Percentiles rank a stretch among this genome's conserved stretches.
Conservation (phyloP, 345 rosid genomes). For the Sapria himalayana region DNA sequence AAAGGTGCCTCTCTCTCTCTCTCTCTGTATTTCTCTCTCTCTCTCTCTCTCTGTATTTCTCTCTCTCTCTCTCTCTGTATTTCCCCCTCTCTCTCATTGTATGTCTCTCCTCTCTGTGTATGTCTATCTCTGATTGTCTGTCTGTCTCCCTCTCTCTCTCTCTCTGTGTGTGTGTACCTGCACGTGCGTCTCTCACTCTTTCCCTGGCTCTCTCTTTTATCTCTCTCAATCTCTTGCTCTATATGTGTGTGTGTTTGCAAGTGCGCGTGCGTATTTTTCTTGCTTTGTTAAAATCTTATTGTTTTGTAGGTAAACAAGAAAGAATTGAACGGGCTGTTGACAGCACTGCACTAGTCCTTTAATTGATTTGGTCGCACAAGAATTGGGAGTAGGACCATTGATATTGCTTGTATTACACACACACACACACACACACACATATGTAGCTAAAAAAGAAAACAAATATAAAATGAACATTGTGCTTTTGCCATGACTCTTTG, state of each 20-base stretch:
- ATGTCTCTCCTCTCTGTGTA: no score
- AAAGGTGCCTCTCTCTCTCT: slow-evolving; percentile 28
- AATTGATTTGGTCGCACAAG: slow-evolving; percentile 1
- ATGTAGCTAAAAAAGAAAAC: no score
- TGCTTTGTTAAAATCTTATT: neutral
- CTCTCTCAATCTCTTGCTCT: neutral
- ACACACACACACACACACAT: no score
- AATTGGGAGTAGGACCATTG: neutral
- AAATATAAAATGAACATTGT: no score
- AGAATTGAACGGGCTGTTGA: slow-evolving; percentile 52
- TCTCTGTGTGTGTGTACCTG: neutral
- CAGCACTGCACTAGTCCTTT: slow-evolving; percentile 17
- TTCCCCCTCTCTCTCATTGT: no score
- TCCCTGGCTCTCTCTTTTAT: no score
- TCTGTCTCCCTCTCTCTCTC: neutral
- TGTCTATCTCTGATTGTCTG: no score
- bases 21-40: neutral
- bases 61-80: neutral
- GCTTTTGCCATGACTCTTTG: no score
- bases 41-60: neutral
- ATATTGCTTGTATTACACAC: no score
- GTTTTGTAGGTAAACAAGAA: slow-evolving; percentile 72
- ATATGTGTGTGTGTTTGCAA: neutral
- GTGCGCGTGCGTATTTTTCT: neutral
- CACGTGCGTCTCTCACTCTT: neutral